Evolutionary conservation across 2,329 filamentous ascomycete genomes (phyloP).

Genomic region (Diaporthe vaccinii): DNA sequence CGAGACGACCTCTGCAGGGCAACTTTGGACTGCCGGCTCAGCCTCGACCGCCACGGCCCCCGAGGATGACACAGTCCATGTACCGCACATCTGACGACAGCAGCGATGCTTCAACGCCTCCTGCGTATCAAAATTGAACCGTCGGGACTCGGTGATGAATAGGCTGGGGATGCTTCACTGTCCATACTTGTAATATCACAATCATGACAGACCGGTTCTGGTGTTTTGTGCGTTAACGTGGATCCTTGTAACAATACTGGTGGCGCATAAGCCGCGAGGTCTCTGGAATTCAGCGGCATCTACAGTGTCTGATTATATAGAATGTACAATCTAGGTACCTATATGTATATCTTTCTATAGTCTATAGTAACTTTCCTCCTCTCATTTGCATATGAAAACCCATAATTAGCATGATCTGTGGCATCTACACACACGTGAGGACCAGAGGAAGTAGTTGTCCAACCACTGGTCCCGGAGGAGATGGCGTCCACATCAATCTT

Average conservation of each 20-base stretch:
- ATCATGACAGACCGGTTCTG: not conserved
- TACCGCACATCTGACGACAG: constrained; percentile 15
- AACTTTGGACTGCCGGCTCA: not conserved
- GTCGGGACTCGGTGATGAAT: too few relatives aligned
- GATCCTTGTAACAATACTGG: not conserved
- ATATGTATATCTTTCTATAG: constrained; percentile 1
- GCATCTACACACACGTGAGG: not conserved
- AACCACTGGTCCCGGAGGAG: not conserved
- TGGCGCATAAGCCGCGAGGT: not conserved
- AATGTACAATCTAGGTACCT: not conserved
- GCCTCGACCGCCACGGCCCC: not conserved
- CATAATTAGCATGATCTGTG: too few relatives aligned
- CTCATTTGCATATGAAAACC: not conserved
- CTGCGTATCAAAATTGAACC: not conserved
- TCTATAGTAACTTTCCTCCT: not conserved
- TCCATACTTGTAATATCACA: not conserved
- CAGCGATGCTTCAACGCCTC: not conserved
- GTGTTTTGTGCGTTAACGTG: not conserved
- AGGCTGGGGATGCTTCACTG: not conserved
- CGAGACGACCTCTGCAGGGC: not conserved
- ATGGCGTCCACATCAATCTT: too few relatives aligned
- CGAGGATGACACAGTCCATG: constrained; percentile 8
- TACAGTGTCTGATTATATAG: not conserved
- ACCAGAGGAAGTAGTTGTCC: not conserved
- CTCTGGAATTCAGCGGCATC: not conserved